A percentile compares a stretch with the other conserved stretches of the same genome.
Evolutionary conservation across 805 yeast species (phyloP).

Genomic region (Isabelozyma gotoi): DNA sequence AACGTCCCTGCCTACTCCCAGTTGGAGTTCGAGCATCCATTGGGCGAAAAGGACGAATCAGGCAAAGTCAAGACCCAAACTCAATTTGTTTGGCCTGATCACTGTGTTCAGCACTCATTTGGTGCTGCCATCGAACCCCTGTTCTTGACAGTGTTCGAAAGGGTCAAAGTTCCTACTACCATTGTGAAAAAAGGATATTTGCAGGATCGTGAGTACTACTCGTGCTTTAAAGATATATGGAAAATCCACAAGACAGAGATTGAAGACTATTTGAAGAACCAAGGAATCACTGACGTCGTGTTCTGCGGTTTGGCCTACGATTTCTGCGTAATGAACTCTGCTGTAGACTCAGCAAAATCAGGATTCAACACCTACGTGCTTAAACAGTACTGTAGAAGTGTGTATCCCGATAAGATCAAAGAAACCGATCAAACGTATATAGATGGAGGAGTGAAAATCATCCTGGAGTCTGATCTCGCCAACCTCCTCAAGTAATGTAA

Average conservation of each 20-base stretch:
- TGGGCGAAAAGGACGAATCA: slow-evolving; percentile 20
- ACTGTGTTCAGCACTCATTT: slow-evolving; percentile 69
- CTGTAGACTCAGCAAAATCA: slow-evolving; percentile 58
- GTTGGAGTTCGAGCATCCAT: slow-evolving; percentile 52
- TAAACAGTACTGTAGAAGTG: slow-evolving; percentile 55
- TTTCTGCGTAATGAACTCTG: slow-evolving; percentile 78
- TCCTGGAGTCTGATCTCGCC: slow-evolving; percentile 5
- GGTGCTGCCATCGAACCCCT: slow-evolving; percentile 66
- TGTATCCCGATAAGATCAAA: slow-evolving; percentile 41
- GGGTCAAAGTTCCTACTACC: slow-evolving; percentile 32
- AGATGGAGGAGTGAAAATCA: slow-evolving; percentile 32
- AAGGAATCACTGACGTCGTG: slow-evolving; percentile 57
- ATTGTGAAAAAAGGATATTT: slow-evolving; percentile 70
- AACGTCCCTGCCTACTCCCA: slow-evolving; percentile 49
- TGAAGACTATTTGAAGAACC: slow-evolving; percentile 42
- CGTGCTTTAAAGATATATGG: slow-evolving; percentile 85
- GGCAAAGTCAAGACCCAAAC: slow-evolving; percentile 22
- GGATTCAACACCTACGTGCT: slow-evolving; percentile 70
- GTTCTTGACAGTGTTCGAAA: slow-evolving; percentile 37
- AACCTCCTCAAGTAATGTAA: not conserved
- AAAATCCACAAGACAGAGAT: slow-evolving; percentile 67
- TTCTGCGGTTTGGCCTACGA: slow-evolving; percentile 87
- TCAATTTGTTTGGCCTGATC: slow-evolving; percentile 84
- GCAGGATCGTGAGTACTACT: slow-evolving; percentile 77
- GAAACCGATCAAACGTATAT: slow-evolving; percentile 34